phyloP scores from a whole-genome alignment of 305 asterid species.

The Fraxinus nigra region DNA sequence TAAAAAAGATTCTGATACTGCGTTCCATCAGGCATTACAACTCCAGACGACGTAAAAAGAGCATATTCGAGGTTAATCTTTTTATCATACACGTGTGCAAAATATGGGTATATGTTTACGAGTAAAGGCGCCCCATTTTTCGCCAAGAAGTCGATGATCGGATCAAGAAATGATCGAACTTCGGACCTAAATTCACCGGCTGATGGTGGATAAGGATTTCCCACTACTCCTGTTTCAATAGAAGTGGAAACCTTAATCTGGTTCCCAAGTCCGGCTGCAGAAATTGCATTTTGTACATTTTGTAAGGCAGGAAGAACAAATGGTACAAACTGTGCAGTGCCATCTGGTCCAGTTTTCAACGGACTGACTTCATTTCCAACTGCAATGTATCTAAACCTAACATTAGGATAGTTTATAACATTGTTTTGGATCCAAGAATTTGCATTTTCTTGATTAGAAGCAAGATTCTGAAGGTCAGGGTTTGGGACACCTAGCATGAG shows the following conservation, averaged over 20 bases:
- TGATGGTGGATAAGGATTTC: slow-evolving; percentile 51
- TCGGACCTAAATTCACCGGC: slow-evolving; percentile 33
- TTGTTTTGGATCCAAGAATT: slow-evolving; percentile 33
- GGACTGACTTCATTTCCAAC: slow-evolving; percentile 55
- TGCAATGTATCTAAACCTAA: slow-evolving; percentile 33
- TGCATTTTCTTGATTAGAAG: slow-evolving; percentile 21
- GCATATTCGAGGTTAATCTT: slow-evolving; percentile 41
- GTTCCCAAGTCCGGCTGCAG: slow-evolving; percentile 20
- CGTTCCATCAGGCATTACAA: slow-evolving; percentile 36
- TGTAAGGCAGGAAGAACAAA: slow-evolving; percentile 43
- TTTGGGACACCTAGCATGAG: slow-evolving; percentile 33
- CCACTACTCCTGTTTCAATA: slow-evolving; percentile 39
- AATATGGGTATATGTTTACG: slow-evolving; percentile 46
- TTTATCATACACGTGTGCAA: slow-evolving; percentile 23
- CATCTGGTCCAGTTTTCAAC: slow-evolving; percentile 11
- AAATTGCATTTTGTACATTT: slow-evolving; percentile 38
- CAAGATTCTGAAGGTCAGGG: slow-evolving; percentile 23
- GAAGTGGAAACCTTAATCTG: slow-evolving; percentile 53
- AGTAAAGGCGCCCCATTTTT: slow-evolving; percentile 30
- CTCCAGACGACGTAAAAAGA: slow-evolving; percentile 29
- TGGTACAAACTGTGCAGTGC: slow-evolving; percentile 20
- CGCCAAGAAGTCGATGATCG: slow-evolving; percentile 33
- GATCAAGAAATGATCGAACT: slow-evolving; percentile 19
- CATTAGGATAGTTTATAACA: slow-evolving; percentile 11
- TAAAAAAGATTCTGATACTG: slow-evolving; percentile 40